These are phyloP conservation scores for Pseudogymnoascus sp. DNA, from an alignment of 2,329 filamentous ascomycete species.

Conservation along the genomic window DNA sequence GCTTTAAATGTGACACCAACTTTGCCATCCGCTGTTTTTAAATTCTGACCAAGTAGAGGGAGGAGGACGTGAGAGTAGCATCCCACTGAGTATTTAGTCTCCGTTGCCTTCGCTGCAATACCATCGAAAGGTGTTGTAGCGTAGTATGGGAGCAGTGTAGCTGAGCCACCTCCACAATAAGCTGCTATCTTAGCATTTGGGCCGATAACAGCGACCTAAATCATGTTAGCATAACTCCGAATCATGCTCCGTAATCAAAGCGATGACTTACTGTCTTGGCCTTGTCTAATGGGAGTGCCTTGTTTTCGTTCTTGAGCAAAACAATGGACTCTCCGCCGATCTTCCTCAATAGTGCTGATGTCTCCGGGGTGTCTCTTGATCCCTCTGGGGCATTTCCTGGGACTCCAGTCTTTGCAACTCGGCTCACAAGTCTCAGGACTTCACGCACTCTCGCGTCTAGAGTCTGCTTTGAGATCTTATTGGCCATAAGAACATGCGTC, in stretches of 20 bases:
- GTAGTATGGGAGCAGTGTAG: constrained; percentile 27
- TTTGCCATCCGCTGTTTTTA: constrained; percentile 43
- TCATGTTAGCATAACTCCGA: background rate
- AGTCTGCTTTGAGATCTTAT: constrained; percentile 22
- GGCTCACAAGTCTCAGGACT: constrained; percentile 27
- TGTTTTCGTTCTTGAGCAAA: constrained; percentile 62
- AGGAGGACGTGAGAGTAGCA: constrained; percentile 56
- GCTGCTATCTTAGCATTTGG: constrained; percentile 39
- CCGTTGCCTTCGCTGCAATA: constrained; percentile 19
- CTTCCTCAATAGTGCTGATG: constrained; percentile 13
- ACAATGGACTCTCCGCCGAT: constrained; percentile 47
- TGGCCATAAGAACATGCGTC: constrained; percentile 22
- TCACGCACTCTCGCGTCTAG: constrained; percentile 27
- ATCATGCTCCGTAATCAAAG: background rate
- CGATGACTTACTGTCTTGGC: constrained; percentile 33
- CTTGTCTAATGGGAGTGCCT: constrained; percentile 39
- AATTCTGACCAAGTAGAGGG: constrained; percentile 46
- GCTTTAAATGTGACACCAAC: constrained; percentile 53
- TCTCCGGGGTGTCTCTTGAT: constrained; percentile 10
- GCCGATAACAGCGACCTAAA: constrained; percentile 42
- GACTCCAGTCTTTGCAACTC: background rate
- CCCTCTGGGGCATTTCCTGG: constrained; percentile 8
- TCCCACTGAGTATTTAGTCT: constrained; percentile 43
- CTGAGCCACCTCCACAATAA: constrained; percentile 30
- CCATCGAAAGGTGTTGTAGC: constrained; percentile 27